Percentiles rank a stretch among this genome's conserved stretches.
Conservation (phyloP, 2,329 filamentous ascomycete genomes). For the Geoglossum cookeanum region DNA sequence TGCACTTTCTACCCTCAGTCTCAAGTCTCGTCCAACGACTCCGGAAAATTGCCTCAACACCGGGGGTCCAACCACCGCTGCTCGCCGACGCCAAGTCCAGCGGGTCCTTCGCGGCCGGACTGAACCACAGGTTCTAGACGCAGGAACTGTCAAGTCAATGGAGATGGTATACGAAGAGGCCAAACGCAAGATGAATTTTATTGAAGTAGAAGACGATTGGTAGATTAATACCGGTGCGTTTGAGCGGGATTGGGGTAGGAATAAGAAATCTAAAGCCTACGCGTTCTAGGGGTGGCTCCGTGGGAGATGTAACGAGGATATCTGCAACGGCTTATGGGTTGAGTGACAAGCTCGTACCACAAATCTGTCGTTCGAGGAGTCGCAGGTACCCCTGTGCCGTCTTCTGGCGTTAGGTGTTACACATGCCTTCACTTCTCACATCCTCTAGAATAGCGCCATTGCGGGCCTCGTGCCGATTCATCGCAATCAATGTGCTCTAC, state of each 20-base stretch:
- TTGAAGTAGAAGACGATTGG: neutral
- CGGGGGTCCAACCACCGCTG: neutral
- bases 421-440: neutral
- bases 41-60: neutral
- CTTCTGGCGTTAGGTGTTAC: neutral
- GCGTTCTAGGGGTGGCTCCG: neutral
- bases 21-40: neutral
- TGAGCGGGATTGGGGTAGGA: neutral
- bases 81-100: neutral
- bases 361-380: neutral
- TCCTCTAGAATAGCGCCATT: too few relatives aligned
- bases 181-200: neutral
- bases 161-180: neutral
- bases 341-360: neutral
- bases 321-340: neutral
- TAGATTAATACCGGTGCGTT: neutral
- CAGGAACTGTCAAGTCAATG: neutral
- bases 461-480: too few relatives aligned
- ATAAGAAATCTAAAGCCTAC: neutral
- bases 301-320: neutral
- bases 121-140: neutral
- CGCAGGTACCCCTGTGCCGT: neutral
- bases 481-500: too few relatives aligned
- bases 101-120: neutral
- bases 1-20: neutral